Evolutionary conservation across 257 asterid genomes (phyloP), one percentile per base, ranked within the genome.

Genomic region (Solanum pinnatisectum): DNA sequence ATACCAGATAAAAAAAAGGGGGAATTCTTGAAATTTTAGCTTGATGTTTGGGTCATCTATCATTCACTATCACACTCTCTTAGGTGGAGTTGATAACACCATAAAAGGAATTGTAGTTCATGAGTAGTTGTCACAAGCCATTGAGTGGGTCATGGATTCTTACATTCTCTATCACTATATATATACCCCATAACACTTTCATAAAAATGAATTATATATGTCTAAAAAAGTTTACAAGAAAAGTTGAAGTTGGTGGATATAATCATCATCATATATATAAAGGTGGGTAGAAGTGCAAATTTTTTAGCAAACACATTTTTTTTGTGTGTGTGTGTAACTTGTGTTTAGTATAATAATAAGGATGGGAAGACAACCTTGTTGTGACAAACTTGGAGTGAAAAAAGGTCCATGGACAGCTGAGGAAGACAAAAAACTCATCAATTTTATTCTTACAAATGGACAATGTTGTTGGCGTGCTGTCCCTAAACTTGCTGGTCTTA

Each of bases 381-480:
- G 99, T 89, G 99, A 96, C 93, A 96, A 96, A 89, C 97, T 95
- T 0, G 98, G 98, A 46, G 99, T 96, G 86, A 96, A 96, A 93
- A 96, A 96, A 89, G 99, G 99, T 71, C 99, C 99, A 49, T 96
- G 99, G 99, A 96, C 98, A 56, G 96, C 97, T 23, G 99, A 96
- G 89, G 99, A 96, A 90, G 99, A 96, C 90, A 95, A 92, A 93
- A 96, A 96, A 36, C 95, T 96, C 68, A 95, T 96, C 27, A 94
- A 90, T 63, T 96, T 96, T 52, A 95, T 96, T 33, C 94, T 96
- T 60, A 93, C 96, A 3, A 95, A 96, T 59, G 99, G 98, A 90
- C 98, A 95, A 94, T 95, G 99, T 90, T 96, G 99, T 86, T 96
- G 99, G 99, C 91, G 99, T 74, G 98, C 98, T 25, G 98, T 96